Evolutionary conservation across 2,329 filamentous ascomycete species (phyloP).

Genomic region (Cladophialophora exuberans): DNA sequence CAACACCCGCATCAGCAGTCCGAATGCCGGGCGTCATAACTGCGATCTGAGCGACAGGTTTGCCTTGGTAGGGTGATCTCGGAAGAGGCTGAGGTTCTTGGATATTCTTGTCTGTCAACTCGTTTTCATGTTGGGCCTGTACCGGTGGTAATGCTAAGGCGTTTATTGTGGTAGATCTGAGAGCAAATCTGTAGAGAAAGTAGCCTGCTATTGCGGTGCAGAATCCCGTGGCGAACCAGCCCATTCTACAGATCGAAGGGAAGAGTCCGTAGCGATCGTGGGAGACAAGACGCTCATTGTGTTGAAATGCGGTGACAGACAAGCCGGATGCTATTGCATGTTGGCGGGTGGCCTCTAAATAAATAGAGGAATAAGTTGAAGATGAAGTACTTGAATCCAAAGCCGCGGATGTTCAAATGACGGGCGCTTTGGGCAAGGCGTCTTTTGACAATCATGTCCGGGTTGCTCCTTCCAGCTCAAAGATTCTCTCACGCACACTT

Average conservation of each 20-base stretch:
- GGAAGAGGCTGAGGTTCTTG: neutral
- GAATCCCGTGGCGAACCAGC: conserved; percentile 25
- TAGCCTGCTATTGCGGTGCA: conserved; percentile 27
- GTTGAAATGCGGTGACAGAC: neutral
- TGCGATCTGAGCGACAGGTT: neutral
- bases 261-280: neutral
- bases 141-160: neutral
- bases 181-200: conserved; percentile 25
- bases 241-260: conserved; percentile 22
- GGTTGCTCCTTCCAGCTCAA: too few species aligned
- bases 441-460: too few species aligned
- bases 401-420: too few species aligned
- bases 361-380: too few species aligned
- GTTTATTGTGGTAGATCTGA: neutral
- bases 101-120: neutral
- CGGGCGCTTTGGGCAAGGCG: too few species aligned
- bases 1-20: neutral
- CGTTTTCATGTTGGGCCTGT: neutral
- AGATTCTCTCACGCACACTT: too few species aligned
- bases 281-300: conserved; percentile 5
- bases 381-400: too few species aligned
- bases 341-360: too few species aligned
- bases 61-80: neutral
- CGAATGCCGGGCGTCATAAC: neutral
- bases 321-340: too few species aligned